These are phyloP conservation scores for Aureobasidium mangrovei DNA, from an alignment of 2,329 filamentous ascomycete genomes.

Conservation along the genomic window DNA sequence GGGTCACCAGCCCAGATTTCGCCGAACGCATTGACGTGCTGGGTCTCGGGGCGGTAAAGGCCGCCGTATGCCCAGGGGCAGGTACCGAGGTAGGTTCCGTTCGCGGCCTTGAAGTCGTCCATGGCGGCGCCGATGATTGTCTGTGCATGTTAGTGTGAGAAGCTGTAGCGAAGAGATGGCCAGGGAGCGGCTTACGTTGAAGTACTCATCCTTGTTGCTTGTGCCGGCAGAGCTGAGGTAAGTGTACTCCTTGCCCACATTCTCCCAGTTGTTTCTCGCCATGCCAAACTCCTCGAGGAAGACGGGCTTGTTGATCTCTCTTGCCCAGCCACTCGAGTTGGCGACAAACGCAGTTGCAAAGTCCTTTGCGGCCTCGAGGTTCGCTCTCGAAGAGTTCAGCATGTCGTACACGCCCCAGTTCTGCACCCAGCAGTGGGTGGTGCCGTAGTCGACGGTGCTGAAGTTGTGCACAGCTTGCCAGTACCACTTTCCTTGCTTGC, in stretches of 20 bases:
- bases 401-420: slow-evolving; percentile 34
- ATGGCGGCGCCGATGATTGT: slow-evolving; percentile 31
- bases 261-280: slow-evolving; percentile 34
- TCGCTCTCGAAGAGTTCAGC: slow-evolving; percentile 27
- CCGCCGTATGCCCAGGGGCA: slow-evolving; percentile 35
- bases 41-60: slow-evolving; percentile 31
- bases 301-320: slow-evolving; percentile 31
- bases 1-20: slow-evolving; percentile 35
- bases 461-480: slow-evolving; percentile 32
- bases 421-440: slow-evolving; percentile 33
- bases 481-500: slow-evolving; percentile 33
- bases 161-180: background rate
- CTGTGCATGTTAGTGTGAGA: background rate
- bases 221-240: slow-evolving; percentile 30
- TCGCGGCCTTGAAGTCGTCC: slow-evolving; percentile 26
- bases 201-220: slow-evolving; percentile 32
- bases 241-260: slow-evolving; percentile 28
- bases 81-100: slow-evolving; percentile 30
- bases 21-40: slow-evolving; percentile 30
- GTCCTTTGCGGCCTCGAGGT: slow-evolving; percentile 27
- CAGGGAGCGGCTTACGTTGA: slow-evolving; percentile 15
- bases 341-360: slow-evolving; percentile 29
- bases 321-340: slow-evolving; percentile 28
- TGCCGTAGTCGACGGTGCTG: slow-evolving; percentile 31
- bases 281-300: slow-evolving; percentile 35